phyloP scores from a whole-genome alignment of 139 green algal species.

The Picochlorum sp. region DNA sequence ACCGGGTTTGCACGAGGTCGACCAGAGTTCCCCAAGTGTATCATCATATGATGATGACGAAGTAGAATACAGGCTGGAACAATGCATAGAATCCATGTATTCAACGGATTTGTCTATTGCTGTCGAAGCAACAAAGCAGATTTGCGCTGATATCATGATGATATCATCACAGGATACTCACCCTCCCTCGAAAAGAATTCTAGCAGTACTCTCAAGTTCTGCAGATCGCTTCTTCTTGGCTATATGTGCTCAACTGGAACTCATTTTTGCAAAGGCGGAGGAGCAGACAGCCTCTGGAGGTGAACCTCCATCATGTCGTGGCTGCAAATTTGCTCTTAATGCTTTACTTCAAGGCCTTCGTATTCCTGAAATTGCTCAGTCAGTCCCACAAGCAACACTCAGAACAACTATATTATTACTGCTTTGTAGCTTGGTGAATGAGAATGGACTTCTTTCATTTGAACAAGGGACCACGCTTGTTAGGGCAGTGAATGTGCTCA shows the following conservation, averaged over 20 bases:
- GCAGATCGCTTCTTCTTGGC: constrained; percentile 20
- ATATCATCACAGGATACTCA: not conserved
- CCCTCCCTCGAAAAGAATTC: constrained; percentile 15
- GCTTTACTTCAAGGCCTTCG: constrained; percentile 69
- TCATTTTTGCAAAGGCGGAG: constrained; percentile 24
- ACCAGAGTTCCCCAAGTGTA: not conserved
- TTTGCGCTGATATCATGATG: constrained; percentile 57
- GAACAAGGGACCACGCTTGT: constrained; percentile 50
- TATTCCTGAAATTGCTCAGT: constrained; percentile 27
- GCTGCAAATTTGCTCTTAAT: constrained; percentile 91
- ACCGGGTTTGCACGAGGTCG: not conserved
- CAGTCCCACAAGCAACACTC: constrained; percentile 25
- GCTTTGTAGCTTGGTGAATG: constrained; percentile 59
- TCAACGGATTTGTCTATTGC: constrained; percentile 26
- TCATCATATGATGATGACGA: constrained; percentile 9
- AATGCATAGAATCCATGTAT: constrained; percentile 10
- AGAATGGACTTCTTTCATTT: constrained; percentile 32
- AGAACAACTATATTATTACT: constrained; percentile 40
- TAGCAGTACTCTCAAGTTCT: constrained; percentile 18
- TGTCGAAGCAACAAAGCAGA: constrained; percentile 73
- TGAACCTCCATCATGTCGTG: constrained; percentile 17
- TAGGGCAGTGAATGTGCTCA: constrained; percentile 88
- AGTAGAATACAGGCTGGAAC: constrained; percentile 17
- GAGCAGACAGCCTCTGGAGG: constrained; percentile 1
- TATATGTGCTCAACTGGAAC: constrained; percentile 17